These are phyloP conservation scores for Camptophora hylomeconis DNA, from an alignment of 2,329 filamentous ascomycete species.

Conservation along the genomic window DNA sequence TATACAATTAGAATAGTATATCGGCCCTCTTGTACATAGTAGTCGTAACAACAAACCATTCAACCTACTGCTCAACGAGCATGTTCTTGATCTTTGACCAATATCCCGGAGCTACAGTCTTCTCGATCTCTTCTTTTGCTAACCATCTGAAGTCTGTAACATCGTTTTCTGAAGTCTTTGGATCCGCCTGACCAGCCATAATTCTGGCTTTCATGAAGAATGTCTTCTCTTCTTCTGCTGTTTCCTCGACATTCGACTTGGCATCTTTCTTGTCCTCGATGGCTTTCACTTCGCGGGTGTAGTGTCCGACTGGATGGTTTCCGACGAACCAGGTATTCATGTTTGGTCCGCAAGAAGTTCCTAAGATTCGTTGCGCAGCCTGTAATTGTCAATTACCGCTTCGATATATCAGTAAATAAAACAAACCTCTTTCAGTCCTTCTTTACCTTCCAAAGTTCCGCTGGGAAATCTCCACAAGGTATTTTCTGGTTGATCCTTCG, in stretches of 20 bases:
- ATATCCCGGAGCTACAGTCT: constrained; percentile 54
- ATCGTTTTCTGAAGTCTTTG: constrained; percentile 51
- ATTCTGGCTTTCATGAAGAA: constrained; percentile 97
- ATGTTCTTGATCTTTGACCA: constrained; percentile 68
- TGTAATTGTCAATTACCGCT: constrained; percentile 26
- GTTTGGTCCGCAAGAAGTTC: constrained; percentile 69
- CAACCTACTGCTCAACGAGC: constrained; percentile 58
- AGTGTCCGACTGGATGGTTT: constrained; percentile 74
- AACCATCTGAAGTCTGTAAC: constrained; percentile 84
- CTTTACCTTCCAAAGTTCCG: constrained; percentile 52
- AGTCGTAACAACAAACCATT: too few species aligned
- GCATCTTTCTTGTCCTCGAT: too few species aligned
- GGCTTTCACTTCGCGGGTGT: constrained; percentile 22
- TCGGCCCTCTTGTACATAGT: too few species aligned
- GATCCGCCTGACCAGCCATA: constrained; percentile 86
- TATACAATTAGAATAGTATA: too few species aligned
- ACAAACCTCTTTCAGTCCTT: constrained; percentile 73
- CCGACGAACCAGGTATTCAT: constrained; percentile 99
- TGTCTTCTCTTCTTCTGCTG: constrained; percentile 54
- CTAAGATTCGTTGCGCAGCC: constrained; percentile 70
- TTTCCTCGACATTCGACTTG: constrained; percentile 1
- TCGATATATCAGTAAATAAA: not conserved
- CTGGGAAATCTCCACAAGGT: constrained; percentile 73
- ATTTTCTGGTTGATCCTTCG: constrained; percentile 23
- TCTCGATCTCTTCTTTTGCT: constrained; percentile 71